A percentile compares a stretch with the other conserved stretches of the same genome.
Conservation (phyloP, 495 filamentous ascomycete species). For the Massariosphaeria phaeospora region DNA sequence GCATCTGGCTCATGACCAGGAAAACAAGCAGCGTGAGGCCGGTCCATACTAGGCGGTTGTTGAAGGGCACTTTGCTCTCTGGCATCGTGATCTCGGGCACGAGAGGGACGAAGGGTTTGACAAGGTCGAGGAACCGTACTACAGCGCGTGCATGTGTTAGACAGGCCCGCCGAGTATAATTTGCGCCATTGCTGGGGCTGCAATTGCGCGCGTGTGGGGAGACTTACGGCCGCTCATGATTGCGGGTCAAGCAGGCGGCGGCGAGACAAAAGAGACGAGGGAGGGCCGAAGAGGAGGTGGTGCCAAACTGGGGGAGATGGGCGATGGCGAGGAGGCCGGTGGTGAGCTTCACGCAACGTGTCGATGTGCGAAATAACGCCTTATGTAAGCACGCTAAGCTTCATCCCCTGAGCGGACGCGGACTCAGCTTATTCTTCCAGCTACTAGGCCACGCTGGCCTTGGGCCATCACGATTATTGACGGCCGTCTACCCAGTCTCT, state of each 20-base stretch:
- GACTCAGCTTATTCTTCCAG: slow-evolving; percentile 3
- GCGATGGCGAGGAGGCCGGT: slow-evolving; percentile 5
- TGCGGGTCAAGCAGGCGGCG: slow-evolving; percentile 34
- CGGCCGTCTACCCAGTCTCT: too few species aligned
- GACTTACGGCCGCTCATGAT: slow-evolving; percentile 58
- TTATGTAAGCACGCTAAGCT: slow-evolving; percentile 3
- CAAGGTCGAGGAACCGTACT: slow-evolving; percentile 99
- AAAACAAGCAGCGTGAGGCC: slow-evolving; percentile 94
- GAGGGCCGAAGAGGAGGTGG: slow-evolving; percentile 9
- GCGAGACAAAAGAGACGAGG: slow-evolving; percentile 25
- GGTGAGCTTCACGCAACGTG: slow-evolving; percentile 1
- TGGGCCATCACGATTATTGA: too few species aligned
- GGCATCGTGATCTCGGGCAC: slow-evolving; percentile 97
- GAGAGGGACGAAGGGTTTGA: slow-evolving; percentile 98
- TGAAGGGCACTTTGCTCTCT: slow-evolving; percentile 94
- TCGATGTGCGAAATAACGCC: slow-evolving; percentile 7
- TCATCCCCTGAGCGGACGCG: slow-evolving; percentile 19
- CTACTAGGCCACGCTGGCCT: slow-evolving; percentile 2
- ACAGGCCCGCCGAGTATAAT: slow-evolving; percentile 2
- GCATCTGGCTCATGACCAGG: slow-evolving; percentile 99
- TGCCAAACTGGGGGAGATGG: not conserved
- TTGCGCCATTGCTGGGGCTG: slow-evolving; percentile 1
- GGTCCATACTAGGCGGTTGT: slow-evolving; percentile 99
- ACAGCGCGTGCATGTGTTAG: slow-evolving; percentile 34
- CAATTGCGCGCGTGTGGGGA: slow-evolving; percentile 19